phyloP scores from a whole-genome alignment of 192 early-diverging fungal genomes.

The Backusella morwellensis region DNA sequence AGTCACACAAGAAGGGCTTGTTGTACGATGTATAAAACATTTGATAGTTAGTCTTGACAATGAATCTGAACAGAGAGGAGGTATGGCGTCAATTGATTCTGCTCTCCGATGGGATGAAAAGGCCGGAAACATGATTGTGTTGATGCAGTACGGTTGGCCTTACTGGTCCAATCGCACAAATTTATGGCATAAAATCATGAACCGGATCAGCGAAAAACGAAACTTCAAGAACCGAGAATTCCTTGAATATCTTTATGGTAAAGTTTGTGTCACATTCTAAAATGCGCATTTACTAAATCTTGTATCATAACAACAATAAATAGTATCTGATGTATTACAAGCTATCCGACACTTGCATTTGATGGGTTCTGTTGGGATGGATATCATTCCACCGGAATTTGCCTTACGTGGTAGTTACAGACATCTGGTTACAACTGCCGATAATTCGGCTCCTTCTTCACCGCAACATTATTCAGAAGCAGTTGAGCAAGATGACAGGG shows the following conservation, averaged over 20 bases:
- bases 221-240: slow-evolving; percentile 33
- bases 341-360: slow-evolving; percentile 26
- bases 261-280: neutral
- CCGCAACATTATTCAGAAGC: neutral
- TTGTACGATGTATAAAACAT: slow-evolving; percentile 38
- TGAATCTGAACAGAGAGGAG: slow-evolving; percentile 23
- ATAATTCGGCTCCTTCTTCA: neutral
- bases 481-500: neutral
- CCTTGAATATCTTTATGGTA: slow-evolving; percentile 35
- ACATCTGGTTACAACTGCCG: slow-evolving; percentile 5
- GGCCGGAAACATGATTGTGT: slow-evolving; percentile 29
- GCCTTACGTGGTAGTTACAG: slow-evolving; percentile 22
- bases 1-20: slow-evolving; percentile 29
- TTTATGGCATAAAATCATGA: slow-evolving; percentile 28
- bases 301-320: neutral
- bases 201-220: slow-evolving; percentile 32
- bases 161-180: slow-evolving; percentile 31
- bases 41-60: slow-evolving; percentile 32
- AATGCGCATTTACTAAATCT: neutral
- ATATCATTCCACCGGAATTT: slow-evolving; percentile 38
- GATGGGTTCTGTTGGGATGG: slow-evolving; percentile 19
- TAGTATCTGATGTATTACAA: slow-evolving; percentile 30
- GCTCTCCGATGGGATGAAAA: slow-evolving; percentile 38
- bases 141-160: slow-evolving; percentile 39
- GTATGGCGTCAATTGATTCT: slow-evolving; percentile 34